Evolutionary conservation across 805 yeast species (phyloP).

Genomic region (Lachancea waltii): DNA sequence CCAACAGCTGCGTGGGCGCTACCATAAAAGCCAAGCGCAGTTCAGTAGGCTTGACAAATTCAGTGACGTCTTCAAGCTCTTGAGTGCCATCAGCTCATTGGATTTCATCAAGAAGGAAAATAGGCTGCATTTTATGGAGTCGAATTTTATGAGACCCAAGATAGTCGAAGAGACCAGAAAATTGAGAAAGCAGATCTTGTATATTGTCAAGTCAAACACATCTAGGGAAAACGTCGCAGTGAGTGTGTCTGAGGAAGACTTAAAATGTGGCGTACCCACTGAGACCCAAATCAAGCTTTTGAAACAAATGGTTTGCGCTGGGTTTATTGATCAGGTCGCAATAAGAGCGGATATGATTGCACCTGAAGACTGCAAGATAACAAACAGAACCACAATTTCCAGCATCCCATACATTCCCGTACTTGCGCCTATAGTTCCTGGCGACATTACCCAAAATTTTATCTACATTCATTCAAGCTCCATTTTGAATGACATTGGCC

Average conservation of each 20-base stretch:
- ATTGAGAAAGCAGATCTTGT: conserved; percentile 70
- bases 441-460: conserved; percentile 41
- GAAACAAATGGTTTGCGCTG: conserved; percentile 89
- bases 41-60: conserved; percentile 63
- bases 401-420: conserved; percentile 62
- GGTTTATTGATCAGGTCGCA: conserved; percentile 87
- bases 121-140: conserved; percentile 43
- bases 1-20: conserved; percentile 43
- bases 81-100: conserved; percentile 81
- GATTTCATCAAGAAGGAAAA: conserved; percentile 59
- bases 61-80: conserved; percentile 67
- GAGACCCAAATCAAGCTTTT: conserved; percentile 65
- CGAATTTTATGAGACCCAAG: conserved; percentile 69
- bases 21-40: conserved; percentile 48
- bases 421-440: conserved; percentile 32
- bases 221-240: conserved; percentile 54
- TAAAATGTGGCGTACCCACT: conserved; percentile 61
- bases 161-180: conserved; percentile 80
- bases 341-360: conserved; percentile 67
- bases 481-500: conserved; percentile 45
- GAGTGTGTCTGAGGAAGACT: conserved; percentile 36
- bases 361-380: conserved; percentile 52
- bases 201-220: conserved; percentile 63
- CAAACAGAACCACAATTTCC: conserved; percentile 51
- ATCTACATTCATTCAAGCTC: conserved; percentile 82